Conservation (phyloP, 345 rosid genomes). For the Garcia nutans region DNA sequence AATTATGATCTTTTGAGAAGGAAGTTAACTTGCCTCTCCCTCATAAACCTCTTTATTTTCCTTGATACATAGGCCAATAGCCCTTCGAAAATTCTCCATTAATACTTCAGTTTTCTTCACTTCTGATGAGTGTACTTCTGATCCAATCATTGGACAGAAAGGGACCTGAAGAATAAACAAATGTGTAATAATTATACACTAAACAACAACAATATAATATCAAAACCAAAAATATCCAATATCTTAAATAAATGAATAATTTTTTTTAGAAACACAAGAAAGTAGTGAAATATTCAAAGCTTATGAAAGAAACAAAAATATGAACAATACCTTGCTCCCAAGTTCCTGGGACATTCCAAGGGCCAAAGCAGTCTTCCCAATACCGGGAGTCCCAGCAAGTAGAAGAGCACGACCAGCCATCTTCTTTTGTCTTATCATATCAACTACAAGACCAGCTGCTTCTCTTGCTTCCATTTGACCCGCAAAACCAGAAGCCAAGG, state of each 20-base stretch:
- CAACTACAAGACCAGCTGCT: conserved; percentile 93
- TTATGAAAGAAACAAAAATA: not conserved
- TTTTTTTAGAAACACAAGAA: not conserved
- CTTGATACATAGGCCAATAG: conserved; percentile 92
- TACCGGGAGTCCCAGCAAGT: conserved; percentile 96
- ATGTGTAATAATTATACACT: not conserved
- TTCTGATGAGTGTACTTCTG: conserved; percentile 96
- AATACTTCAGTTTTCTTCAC: conserved; percentile 99
- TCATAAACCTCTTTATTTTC: conserved; percentile 98
- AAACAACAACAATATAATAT: not conserved
- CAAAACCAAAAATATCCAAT: conserved; percentile 6
- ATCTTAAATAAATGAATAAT: not conserved
- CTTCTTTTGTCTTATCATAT: conserved; percentile 94
- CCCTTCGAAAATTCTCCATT: conserved; percentile 96
- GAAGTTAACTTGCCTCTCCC: conserved; percentile 73
- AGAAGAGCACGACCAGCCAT: conserved; percentile 98
- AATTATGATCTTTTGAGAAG: not conserved
- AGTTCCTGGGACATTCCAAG: conserved; percentile 94
- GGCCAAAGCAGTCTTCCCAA: conserved; percentile 97
- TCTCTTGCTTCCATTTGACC: conserved; percentile 97
- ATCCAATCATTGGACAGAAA: conserved; percentile 98
- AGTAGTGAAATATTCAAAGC: not conserved
- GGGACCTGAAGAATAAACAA: conserved; percentile 66
- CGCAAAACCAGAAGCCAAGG: conserved; percentile 89
- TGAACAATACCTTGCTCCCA: conserved; percentile 74